A percentile compares a stretch with the other conserved stretches of the same genome.
Conservation (phyloP, 371 early-diverging fungal genomes). For the Synchytrium microbalum region DNA sequence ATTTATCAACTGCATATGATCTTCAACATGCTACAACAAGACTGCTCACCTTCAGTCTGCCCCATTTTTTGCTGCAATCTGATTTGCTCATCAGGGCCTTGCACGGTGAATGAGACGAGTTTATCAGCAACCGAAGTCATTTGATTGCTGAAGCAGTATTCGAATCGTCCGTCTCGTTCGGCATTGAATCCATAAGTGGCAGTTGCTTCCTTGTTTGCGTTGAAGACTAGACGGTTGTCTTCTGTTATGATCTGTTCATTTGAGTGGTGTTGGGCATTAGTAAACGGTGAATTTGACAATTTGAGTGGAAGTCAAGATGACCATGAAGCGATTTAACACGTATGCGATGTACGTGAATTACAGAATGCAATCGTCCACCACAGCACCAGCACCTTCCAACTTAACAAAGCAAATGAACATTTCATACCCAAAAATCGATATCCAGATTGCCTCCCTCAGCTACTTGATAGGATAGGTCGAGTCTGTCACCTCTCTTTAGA, state of each 20-base stretch:
- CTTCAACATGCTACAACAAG: background rate
- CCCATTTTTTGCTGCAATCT: slow-evolving; percentile 16
- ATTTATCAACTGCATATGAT: slow-evolving; percentile 6
- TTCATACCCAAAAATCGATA: slow-evolving; percentile 64
- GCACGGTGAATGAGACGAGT: slow-evolving; percentile 23
- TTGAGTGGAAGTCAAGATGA: background rate
- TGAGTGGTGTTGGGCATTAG: background rate
- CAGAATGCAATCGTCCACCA: too few species aligned
- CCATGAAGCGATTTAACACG: too few species aligned
- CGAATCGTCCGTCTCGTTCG: slow-evolving; percentile 44
- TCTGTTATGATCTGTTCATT: slow-evolving; percentile 50
- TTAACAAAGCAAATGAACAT: background rate
- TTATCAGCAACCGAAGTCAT: slow-evolving; percentile 18
- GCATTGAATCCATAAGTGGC: slow-evolving; percentile 50
- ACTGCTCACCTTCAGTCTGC: slow-evolving; percentile 10
- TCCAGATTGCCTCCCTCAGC: slow-evolving; percentile 58
- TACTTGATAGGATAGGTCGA: slow-evolving; percentile 64
- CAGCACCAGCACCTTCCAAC: too few species aligned
- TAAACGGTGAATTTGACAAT: background rate
- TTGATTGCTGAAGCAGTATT: slow-evolving; percentile 69
- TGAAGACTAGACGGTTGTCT: slow-evolving; percentile 36
- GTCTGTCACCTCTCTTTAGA: slow-evolving; percentile 46
- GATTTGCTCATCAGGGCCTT: slow-evolving; percentile 27
- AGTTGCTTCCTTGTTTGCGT: slow-evolving; percentile 37
- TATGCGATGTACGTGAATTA: too few species aligned